Base-by-base conservation (phyloP, 441 rosid species). In the Pelargonium myrrhifolium region DNA sequence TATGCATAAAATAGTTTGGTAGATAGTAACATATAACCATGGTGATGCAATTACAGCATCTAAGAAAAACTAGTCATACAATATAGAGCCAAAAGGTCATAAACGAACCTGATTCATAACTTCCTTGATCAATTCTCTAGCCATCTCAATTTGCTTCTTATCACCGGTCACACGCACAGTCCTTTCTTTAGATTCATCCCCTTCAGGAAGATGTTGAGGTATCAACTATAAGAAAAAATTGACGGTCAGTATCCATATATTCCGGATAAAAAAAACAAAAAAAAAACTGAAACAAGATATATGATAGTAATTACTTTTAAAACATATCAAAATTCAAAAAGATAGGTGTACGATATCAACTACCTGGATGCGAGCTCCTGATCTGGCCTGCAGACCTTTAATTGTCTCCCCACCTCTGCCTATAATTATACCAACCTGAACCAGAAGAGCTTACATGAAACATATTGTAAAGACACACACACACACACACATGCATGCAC, bases 331-430 rank as follows among this genome's bases (percentile, higher is more conserved):
- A 49, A 8, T 10, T n/a, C n/a, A n/a, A n/a, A 9, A 68, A 68
- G 31, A 20, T 20, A 20, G 58, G 69, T 21, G 69, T 24, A 71
- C 70, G 60, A 66, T 68, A 75, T 72, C 78, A 72, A 76, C 72
- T 79, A 93, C 98, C 98, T 93, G 99, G 75, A 93, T 93, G 21
- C 95, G 97, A 55, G 99, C 93, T 74, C 98, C 90, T 7, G 96
- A 87, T 81, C 77, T 86, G 12, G 95, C 82, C 83, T 93, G 98
- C 76, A 93, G 82, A 68, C 85, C 81, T 79, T 91, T 93, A 68
- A 93, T 93, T 69, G 96, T 93, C 66, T 93, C 93, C 64, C 98
- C 98, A 37, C 95, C 97, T 79, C 87, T 86, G 67, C 98, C 98
- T 76, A 93, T 91, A 37, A 93, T 91, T 71, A 93, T 79, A 73